phyloP scores from a whole-genome alignment of 2,329 filamentous ascomycete genomes.

The Polychaeton citri region DNA sequence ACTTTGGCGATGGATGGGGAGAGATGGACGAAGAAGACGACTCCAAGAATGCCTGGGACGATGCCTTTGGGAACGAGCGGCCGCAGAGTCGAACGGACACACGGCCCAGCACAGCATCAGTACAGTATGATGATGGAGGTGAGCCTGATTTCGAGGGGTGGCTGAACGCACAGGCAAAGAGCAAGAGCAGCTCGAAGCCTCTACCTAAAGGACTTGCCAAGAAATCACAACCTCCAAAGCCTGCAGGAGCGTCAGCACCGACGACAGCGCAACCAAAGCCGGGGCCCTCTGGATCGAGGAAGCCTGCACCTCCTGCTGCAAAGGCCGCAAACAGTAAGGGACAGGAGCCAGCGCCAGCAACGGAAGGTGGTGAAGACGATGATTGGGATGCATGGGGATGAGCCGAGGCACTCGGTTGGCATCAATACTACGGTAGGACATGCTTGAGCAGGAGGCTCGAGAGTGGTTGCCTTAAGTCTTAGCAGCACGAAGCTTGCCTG shows the following conservation, averaged over 20 bases:
- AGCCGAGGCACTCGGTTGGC: too few relatives aligned
- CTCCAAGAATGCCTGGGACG: constrained; percentile 54
- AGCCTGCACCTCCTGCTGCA: constrained; percentile 12
- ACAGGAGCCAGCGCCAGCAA: constrained; percentile 17
- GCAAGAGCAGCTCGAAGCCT: constrained; percentile 54
- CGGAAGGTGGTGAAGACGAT: constrained; percentile 23
- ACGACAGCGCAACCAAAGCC: constrained; percentile 10
- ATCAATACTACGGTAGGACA: too few relatives aligned
- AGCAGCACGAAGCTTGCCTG: too few relatives aligned
- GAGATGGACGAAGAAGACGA: constrained; percentile 48
- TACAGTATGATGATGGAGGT: constrained; percentile 63
- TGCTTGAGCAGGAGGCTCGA: too few relatives aligned
- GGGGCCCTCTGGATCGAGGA: constrained; percentile 2
- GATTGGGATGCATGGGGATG: constrained; percentile 27
- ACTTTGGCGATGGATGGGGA: constrained; percentile 63
- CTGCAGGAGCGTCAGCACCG: constrained; percentile 15
- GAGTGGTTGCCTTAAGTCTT: too few relatives aligned
- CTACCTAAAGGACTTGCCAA: constrained; percentile 77
- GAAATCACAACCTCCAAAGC: constrained; percentile 25
- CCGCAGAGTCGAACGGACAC: neutral
- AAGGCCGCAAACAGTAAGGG: constrained; percentile 12
- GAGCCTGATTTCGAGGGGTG: constrained; percentile 95
- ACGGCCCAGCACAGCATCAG: constrained; percentile 12
- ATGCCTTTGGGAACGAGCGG: constrained; percentile 33
- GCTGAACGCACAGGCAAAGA: constrained; percentile 71